Conservation (phyloP, 1,139 yeast species). For the Candida sp. region DNA sequence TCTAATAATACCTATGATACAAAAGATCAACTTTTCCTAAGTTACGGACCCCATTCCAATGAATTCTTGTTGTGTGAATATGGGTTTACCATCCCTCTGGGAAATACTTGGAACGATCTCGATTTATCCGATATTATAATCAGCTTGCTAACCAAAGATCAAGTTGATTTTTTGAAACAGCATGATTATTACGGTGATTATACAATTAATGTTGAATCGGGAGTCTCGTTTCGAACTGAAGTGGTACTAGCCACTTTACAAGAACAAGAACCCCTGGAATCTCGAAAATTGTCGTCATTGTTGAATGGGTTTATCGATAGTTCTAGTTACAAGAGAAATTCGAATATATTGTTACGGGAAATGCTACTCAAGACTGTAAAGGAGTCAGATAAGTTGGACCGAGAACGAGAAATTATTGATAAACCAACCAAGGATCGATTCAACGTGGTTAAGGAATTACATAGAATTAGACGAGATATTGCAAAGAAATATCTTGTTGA, state of each 20-base stretch:
- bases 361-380: constrained; percentile 28
- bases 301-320: constrained; percentile 47
- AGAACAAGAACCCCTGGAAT: constrained; percentile 33
- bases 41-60: constrained; percentile 88
- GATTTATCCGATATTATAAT: constrained; percentile 52
- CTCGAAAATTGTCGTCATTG: constrained; percentile 25
- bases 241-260: constrained; percentile 69
- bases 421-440: constrained; percentile 11
- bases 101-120: constrained; percentile 67
- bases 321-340: constrained; percentile 26
- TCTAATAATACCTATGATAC: constrained; percentile 30
- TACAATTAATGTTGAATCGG: constrained; percentile 50
- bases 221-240: constrained; percentile 68
- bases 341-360: constrained; percentile 23
- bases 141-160: constrained; percentile 33
- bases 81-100: constrained; percentile 59
- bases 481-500: constrained; percentile 11
- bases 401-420: constrained; percentile 16
- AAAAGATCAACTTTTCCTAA: constrained; percentile 63
- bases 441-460: constrained; percentile 19
- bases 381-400: constrained; percentile 16
- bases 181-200: constrained; percentile 70
- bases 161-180: constrained; percentile 44
- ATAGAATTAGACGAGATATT: constrained; percentile 19
- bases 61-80: constrained; percentile 80